Conservation (phyloP, 2,329 filamentous ascomycete species). For the Aspergillus caelatus region DNA sequence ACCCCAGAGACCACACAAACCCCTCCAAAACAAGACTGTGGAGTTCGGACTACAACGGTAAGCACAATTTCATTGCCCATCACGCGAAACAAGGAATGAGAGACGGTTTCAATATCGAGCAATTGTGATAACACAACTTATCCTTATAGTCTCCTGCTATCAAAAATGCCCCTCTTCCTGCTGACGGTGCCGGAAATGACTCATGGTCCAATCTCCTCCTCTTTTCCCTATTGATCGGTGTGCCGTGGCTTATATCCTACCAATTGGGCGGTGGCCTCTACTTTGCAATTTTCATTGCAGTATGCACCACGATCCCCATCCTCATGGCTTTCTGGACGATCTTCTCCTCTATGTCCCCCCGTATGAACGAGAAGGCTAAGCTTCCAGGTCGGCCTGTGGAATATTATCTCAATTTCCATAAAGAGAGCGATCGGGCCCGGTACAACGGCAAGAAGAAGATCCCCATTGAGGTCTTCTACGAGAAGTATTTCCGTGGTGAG, state of each 20-base stretch:
- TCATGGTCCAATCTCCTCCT: slow-evolving; percentile 84
- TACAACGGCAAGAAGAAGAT: slow-evolving; percentile 55
- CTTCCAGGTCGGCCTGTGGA: slow-evolving; percentile 85
- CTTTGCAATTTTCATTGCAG: slow-evolving; percentile 82
- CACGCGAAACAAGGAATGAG: background rate
- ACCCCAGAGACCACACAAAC: background rate
- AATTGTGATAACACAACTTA: background rate
- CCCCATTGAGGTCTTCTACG: slow-evolving; percentile 79
- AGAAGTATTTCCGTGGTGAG: slow-evolving; percentile 95
- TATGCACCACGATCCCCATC: slow-evolving; percentile 78
- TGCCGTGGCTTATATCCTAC: slow-evolving; percentile 81
- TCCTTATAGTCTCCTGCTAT: slow-evolving; percentile 74
- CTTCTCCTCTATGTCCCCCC: slow-evolving; percentile 77
- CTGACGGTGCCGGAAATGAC: slow-evolving; percentile 81
- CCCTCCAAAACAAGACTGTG: background rate
- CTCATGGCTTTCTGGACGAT: slow-evolving; percentile 80
- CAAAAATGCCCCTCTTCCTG: slow-evolving; percentile 91
- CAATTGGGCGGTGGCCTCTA: slow-evolving; percentile 82
- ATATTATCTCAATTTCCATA: slow-evolving; percentile 68
- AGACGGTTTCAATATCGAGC: background rate
- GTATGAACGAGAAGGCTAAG: slow-evolving; percentile 89
- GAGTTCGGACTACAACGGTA: background rate
- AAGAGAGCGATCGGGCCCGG: slow-evolving; percentile 48
- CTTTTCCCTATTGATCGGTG: slow-evolving; percentile 66
- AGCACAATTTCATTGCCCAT: background rate